Conservation (phyloP, 139 green algal species). For the Trebouxia sp. region DNA sequence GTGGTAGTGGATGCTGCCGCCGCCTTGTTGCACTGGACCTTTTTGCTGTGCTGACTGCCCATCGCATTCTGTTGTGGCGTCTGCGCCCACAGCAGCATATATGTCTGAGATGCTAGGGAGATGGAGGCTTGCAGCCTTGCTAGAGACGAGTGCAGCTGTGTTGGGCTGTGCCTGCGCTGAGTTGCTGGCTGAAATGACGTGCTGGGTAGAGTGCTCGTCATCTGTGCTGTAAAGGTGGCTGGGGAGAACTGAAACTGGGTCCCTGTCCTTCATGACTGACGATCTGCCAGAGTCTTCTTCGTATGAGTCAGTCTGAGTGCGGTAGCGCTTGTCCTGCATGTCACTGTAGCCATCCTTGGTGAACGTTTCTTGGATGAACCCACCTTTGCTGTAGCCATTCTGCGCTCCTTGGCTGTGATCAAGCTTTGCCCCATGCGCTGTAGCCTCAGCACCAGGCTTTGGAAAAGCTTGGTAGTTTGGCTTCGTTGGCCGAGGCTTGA, state of each 20-base stretch:
- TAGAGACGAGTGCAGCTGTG: neutral
- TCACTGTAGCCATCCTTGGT: neutral
- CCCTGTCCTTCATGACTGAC: neutral
- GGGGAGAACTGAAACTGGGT: slow-evolving; percentile 10
- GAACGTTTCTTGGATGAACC: neutral
- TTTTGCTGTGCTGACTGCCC: neutral
- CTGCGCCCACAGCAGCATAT: slow-evolving; percentile 20
- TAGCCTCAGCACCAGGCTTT: neutral
- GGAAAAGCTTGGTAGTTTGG: neutral
- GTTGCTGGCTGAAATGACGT: slow-evolving; percentile 5
- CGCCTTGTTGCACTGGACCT: too few species aligned
- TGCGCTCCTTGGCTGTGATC: neutral
- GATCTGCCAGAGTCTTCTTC: slow-evolving; percentile 1
- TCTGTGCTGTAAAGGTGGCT: slow-evolving; percentile 26
- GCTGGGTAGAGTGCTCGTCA: neutral
- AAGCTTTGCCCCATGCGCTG: neutral
- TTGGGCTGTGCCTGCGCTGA: slow-evolving; percentile 3
- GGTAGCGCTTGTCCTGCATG: slow-evolving; percentile 2
- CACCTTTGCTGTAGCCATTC: neutral
- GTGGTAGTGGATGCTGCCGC: slow-evolving; percentile 19
- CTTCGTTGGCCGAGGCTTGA: neutral
- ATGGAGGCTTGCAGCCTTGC: neutral
- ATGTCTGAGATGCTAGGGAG: slow-evolving; percentile 28
- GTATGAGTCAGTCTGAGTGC: slow-evolving; percentile 12
- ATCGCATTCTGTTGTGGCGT: neutral